Base-by-base conservation (phyloP, 2,329 filamentous ascomycete species). In the Polychaeton citri region DNA sequence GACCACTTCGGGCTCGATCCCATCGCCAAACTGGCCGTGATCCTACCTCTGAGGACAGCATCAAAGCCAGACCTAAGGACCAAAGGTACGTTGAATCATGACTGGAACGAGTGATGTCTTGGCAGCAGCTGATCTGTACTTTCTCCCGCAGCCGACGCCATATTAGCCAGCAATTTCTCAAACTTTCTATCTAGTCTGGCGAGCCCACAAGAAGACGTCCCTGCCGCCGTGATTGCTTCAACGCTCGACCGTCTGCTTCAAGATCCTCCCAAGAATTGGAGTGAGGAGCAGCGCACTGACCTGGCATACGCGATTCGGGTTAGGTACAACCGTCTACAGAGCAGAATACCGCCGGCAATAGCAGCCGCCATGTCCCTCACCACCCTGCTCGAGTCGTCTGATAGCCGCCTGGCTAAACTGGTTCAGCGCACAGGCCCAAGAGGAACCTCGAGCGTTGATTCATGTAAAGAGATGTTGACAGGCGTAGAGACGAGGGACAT, bases 1-100 rank as follows among this genome's bases (percentile, higher is more conserved):
- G 82, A 93, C 44, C 87, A 96, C 59, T 98, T 98, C 67, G 86
- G 87, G 56, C 71, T 95, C 36, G 87, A 95, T 62, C 77, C 85
- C 7, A 61, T 95, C 32, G 77, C 86, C 52, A 93, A 93, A 67
- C 83, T 84, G 28, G 74, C 92, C 42, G 70, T 98, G 44, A 84
- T 85, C 34, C 68, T 95, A 38, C 85, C 88, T 4, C 94, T 94
- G 60, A 92, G 88, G 60, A 73, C 78, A 42, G 78, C 79, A n/a
- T 74, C 74, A 28, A 85, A 83, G 49, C 64, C 76, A 39, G 87
- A 95, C 56, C 64, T 98, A 36, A 83, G 85, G 53, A 80, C 79
- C 4, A 96, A 95, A 75, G 88, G 88, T 93, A 61, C 52, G 64
- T 57, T 30, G 12, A 33, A 24, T 34, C 26, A 12, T 35, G 8